These are phyloP conservation scores for Lepidium sativum DNA, from an alignment of 345 rosid genomes.

Conservation along the genomic window DNA sequence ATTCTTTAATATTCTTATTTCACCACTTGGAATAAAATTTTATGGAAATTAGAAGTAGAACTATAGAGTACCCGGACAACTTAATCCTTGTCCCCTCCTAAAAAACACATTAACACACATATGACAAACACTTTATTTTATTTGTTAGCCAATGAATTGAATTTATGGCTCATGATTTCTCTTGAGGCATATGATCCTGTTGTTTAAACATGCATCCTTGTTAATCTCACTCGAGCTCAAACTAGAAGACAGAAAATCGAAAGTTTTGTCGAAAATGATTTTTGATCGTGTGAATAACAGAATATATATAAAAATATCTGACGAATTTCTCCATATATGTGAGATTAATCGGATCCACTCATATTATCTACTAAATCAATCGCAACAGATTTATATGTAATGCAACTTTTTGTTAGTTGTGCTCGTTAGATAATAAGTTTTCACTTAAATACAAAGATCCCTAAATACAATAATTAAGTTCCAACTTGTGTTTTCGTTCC, in stretches of 20 bases:
- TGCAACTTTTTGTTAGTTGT: too few species aligned
- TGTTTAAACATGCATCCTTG: background rate
- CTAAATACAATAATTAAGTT: too few species aligned
- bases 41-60: constrained; percentile 7
- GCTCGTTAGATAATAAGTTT: too few species aligned
- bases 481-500: too few species aligned
- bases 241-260: background rate
- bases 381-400: too few species aligned
- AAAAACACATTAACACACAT: constrained; percentile 11
- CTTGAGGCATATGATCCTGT: background rate
- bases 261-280: too few species aligned
- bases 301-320: too few species aligned
- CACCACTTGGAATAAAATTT: background rate
- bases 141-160: background rate
- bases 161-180: background rate
- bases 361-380: too few species aligned
- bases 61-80: constrained; percentile 16
- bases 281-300: too few species aligned
- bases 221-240: background rate
- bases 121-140: constrained; percentile 1
- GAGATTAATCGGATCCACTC: too few species aligned
- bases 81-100: constrained; percentile 17
- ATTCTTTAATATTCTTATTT: constrained; percentile 7
- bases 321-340: too few species aligned
- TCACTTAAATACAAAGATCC: too few species aligned